Percentiles rank a stretch among this genome's conserved stretches.
Evolutionary conservation across 495 filamentous ascomycete species (phyloP).

Genomic region (Xylaria nigripes): DNA sequence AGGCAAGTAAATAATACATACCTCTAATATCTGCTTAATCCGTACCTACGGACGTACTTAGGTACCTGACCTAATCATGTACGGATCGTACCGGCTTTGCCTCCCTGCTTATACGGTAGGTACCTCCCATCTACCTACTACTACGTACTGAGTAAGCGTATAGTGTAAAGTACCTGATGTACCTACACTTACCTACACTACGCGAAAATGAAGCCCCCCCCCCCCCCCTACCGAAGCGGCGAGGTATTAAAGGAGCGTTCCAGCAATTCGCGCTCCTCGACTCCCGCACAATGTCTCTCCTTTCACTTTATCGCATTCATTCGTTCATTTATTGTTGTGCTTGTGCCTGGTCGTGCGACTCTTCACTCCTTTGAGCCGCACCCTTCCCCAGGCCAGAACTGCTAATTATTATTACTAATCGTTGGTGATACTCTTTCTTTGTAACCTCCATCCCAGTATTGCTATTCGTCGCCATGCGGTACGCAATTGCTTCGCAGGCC

Average conservation of each 20-base stretch:
- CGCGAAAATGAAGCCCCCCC: too few species aligned
- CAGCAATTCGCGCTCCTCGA: slow-evolving; percentile 2
- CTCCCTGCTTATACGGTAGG: too few species aligned
- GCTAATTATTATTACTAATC: slow-evolving; percentile 6
- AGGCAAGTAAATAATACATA: too few species aligned
- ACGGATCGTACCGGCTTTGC: too few species aligned
- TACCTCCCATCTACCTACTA: too few species aligned
- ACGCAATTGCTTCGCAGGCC: slow-evolving; percentile 17
- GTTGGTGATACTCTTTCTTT: neutral
- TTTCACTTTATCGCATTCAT: neutral
- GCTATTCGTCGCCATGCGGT: slow-evolving; percentile 19
- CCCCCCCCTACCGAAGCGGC: neutral
- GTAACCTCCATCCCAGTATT: slow-evolving; percentile 12
- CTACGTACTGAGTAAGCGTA: too few species aligned
- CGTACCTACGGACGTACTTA: too few species aligned
- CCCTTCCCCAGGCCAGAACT: neutral
- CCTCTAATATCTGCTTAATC: too few species aligned
- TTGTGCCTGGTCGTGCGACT: slow-evolving; percentile 4
- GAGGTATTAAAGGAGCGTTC: slow-evolving; percentile 11
- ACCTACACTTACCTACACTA: too few species aligned
- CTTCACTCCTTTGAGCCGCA: neutral
- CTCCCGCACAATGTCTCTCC: neutral
- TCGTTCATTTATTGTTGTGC: neutral
- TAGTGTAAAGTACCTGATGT: too few species aligned
- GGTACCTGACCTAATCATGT: too few species aligned